phyloP scores from a whole-genome alignment of 1,284 basidiomycete genomes.

The Grifola frondosa region DNA sequence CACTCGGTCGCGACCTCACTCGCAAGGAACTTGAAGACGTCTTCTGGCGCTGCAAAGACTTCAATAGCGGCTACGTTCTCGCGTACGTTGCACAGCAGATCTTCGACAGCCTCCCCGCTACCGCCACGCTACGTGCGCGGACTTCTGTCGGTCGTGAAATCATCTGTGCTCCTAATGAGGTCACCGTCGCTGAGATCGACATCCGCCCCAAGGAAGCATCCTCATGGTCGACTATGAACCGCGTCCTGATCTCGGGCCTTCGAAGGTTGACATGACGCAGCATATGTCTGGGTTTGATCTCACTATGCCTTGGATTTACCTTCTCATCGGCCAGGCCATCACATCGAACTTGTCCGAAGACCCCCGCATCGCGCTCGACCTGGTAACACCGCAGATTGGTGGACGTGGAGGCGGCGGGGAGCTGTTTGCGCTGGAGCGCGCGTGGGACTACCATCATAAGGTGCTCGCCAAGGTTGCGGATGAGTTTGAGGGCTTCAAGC shows the following conservation, averaged over 20 bases:
- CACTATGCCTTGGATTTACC: slow-evolving; percentile 20
- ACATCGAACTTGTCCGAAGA: slow-evolving; percentile 15
- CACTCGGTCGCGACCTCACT: slow-evolving; percentile 10
- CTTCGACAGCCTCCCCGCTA: slow-evolving; percentile 21
- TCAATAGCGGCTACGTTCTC: slow-evolving; percentile 20
- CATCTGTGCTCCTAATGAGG: slow-evolving; percentile 16
- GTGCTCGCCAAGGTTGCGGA: slow-evolving; percentile 18
- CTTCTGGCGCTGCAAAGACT: slow-evolving; percentile 25
- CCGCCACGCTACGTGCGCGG: slow-evolving; percentile 17
- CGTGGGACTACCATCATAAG: slow-evolving; percentile 20
- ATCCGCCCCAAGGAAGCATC: slow-evolving; percentile 18
- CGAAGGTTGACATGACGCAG: slow-evolving; percentile 12
- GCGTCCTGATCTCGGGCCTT: slow-evolving; percentile 14
- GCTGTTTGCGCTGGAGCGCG: slow-evolving; percentile 23
- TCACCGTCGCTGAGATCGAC: slow-evolving; percentile 19
- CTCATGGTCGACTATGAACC: slow-evolving; percentile 20
- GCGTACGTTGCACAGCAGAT: slow-evolving; percentile 21
- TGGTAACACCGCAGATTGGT: slow-evolving; percentile 21
- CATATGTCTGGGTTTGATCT: slow-evolving; percentile 19
- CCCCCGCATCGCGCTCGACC: slow-evolving; percentile 22
- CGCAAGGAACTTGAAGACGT: slow-evolving; percentile 22
- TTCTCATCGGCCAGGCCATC: slow-evolving; percentile 16
- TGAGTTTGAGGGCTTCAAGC: slow-evolving; percentile 15
- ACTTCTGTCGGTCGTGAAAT: slow-evolving; percentile 19
- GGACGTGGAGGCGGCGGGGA: slow-evolving; percentile 21